These are phyloP conservation scores for Pleurotus pulmonarius DNA, from an alignment of 768 basidiomycete genomes.

Conservation along the genomic window DNA sequence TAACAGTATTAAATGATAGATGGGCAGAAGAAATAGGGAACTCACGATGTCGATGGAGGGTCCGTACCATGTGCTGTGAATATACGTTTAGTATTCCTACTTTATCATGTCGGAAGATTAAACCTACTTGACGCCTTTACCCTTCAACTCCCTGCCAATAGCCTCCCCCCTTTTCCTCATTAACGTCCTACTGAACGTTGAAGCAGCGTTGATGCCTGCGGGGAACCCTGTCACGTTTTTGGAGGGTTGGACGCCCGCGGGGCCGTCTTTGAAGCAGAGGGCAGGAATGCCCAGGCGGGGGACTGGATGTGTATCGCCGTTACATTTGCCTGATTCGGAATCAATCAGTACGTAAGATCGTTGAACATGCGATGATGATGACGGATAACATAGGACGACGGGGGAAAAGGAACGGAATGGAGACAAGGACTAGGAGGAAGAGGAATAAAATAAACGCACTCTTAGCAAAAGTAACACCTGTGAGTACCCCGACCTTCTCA, in stretches of 20 bases:
- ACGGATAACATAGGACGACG: too few species aligned
- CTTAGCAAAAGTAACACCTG: not conserved
- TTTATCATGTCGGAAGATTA: not conserved
- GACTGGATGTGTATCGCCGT: not conserved
- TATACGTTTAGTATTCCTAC: not conserved
- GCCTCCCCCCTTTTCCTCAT: conserved; percentile 61
- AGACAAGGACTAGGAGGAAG: not conserved
- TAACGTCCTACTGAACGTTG: conserved; percentile 48
- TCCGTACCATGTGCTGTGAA: not conserved
- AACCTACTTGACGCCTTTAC: conserved; percentile 52
- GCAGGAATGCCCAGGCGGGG: not conserved
- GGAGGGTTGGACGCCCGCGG: not conserved
- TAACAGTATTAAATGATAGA: not conserved
- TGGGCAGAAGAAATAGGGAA: not conserved
- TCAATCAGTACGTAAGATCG: too few species aligned
- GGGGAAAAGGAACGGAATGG: not conserved
- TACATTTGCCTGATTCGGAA: not conserved
- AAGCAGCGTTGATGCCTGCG: not conserved
- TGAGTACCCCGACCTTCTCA: not conserved
- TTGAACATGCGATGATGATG: too few species aligned
- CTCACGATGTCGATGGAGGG: not conserved
- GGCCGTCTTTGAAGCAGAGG: not conserved
- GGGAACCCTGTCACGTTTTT: not conserved
- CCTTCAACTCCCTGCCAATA: conserved; percentile 64
- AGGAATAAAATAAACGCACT: not conserved